Base-by-base conservation (phyloP, 305 asterid species). In the Rubia balearica region DNA sequence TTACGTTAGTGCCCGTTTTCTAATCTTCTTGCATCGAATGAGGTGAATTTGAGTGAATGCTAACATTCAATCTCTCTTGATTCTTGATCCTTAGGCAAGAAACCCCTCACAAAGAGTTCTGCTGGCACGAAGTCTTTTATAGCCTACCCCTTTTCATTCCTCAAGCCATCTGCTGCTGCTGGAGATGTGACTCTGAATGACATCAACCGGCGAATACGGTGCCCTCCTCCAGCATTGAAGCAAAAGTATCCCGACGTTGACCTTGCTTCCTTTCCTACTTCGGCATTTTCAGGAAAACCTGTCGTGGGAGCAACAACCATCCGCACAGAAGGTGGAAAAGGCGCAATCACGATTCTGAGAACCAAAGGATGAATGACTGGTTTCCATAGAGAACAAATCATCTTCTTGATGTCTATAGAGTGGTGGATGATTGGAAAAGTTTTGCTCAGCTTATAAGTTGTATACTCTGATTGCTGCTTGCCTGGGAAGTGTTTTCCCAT, bases 151-250 rank as follows among this genome's bases (percentile, higher is more conserved):
- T 81, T 81, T 57, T 48, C 75, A 19, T 70, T 79, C 61, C 24
- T 81, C 66, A 81, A 81, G 70, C 85, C 83, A 38, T 73, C 75
- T 65, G 59, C 75, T 40, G 36, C 65, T 56, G 79, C 13, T 55
- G 85, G 85, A 75, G 85, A 78, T 19, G 41, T 79, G 53, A 81
- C 83, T 14, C 73, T 81, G 17, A 73, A 81, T 42, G 85, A 81
- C 68, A 79, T 81, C 4, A 81, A 81, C 79, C 70, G 68, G 66
- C 51, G 66, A 45, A 73, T 81, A 30, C 71, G 14, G 63, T 38
- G 75, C 38, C 81, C 81, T 17, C 69, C 75, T 16, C 53, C 71
- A 16, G 66, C 42, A 38, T 21, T 68, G 33, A 67, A 70, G 62
- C 75, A 21, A 33, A 72, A 5, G 10, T 7, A 51, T 17, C 8